Evolutionary conservation across 306 rosid species (phyloP).

Genomic region (Cucurbita moschata): DNA sequence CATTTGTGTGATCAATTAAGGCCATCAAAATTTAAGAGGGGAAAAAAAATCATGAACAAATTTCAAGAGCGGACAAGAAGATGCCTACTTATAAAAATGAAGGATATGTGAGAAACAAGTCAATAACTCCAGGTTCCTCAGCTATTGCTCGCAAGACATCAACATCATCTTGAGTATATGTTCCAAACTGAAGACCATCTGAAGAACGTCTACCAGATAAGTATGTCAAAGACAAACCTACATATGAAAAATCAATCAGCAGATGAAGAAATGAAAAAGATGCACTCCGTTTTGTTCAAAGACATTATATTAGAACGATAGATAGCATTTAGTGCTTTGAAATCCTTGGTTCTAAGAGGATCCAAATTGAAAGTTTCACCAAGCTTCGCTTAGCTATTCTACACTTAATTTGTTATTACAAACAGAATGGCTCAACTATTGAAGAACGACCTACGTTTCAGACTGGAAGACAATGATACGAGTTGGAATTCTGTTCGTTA

Average conservation of each 20-base stretch:
- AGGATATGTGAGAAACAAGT: constrained; percentile 92
- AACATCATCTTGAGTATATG: constrained; percentile 67
- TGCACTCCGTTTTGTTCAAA: background rate
- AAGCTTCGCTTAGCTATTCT: background rate
- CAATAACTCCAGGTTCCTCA: constrained; percentile 72
- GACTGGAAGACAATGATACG: background rate
- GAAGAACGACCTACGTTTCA: background rate
- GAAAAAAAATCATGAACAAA: constrained; percentile 2
- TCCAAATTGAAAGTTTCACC: background rate
- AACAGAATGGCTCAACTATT: background rate
- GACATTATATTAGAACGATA: background rate
- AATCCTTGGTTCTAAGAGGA: background rate
- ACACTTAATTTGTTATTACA: background rate
- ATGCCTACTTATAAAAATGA: constrained; percentile 4
- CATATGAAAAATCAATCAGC: background rate
- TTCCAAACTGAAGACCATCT: constrained; percentile 57
- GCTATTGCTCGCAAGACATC: constrained; percentile 84
- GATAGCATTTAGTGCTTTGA: background rate
- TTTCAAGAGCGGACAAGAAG: background rate
- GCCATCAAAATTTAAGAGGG: constrained; percentile 16
- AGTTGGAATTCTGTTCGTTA: background rate
- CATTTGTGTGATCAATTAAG: constrained; percentile 63
- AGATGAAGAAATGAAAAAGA: background rate
- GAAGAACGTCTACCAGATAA: constrained; percentile 59
- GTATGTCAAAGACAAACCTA: constrained; percentile 66